Percentiles rank a stretch among this genome's conserved stretches.
Conservation (phyloP, 352 stramenopile genomes). For the Pythium phragmiticola region DNA sequence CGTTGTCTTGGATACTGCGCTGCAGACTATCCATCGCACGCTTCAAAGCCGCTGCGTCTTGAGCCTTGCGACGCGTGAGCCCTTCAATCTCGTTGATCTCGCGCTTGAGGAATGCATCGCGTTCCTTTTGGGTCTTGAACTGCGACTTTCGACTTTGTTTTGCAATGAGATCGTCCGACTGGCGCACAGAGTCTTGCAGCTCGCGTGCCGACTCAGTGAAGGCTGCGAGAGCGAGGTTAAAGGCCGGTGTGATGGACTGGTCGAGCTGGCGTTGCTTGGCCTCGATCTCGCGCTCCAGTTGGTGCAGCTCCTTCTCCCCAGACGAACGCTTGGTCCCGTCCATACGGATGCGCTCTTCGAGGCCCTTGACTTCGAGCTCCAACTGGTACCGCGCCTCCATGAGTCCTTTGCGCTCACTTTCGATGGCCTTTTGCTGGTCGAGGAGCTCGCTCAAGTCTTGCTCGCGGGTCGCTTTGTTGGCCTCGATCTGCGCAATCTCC, state of each 20-base stretch:
- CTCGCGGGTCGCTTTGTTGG: slow-evolving; percentile 37
- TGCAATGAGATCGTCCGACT: slow-evolving; percentile 92
- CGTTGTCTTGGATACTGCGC: slow-evolving; percentile 40
- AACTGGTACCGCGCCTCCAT: slow-evolving; percentile 79
- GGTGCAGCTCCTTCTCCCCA: slow-evolving; percentile 49
- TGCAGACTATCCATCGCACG: slow-evolving; percentile 45
- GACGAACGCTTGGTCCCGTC: slow-evolving; percentile 46
- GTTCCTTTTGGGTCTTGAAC: slow-evolving; percentile 92
- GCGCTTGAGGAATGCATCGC: slow-evolving; percentile 82
- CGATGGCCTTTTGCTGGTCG: slow-evolving; percentile 48
- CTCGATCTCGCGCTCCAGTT: slow-evolving; percentile 58
- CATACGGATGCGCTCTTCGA: slow-evolving; percentile 55
- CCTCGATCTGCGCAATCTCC: slow-evolving; percentile 57
- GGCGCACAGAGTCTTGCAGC: slow-evolving; percentile 51
- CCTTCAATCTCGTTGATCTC: slow-evolving; percentile 71
- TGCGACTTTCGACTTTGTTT: slow-evolving; percentile 96
- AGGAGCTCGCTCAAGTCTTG: slow-evolving; percentile 54
- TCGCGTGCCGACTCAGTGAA: slow-evolving; percentile 88
- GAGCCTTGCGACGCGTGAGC: slow-evolving; percentile 58
- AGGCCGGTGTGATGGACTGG: slow-evolving; percentile 51
- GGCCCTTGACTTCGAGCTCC: slow-evolving; percentile 77
- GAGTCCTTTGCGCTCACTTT: slow-evolving; percentile 74
- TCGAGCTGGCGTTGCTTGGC: slow-evolving; percentile 49
- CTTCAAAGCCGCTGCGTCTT: slow-evolving; percentile 43
- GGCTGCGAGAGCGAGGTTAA: slow-evolving; percentile 41